Evolutionary conservation across 2,329 filamentous ascomycete species (phyloP), one percentile per base, ranked within the genome.

Genomic region (Colletotrichum sp.): DNA sequence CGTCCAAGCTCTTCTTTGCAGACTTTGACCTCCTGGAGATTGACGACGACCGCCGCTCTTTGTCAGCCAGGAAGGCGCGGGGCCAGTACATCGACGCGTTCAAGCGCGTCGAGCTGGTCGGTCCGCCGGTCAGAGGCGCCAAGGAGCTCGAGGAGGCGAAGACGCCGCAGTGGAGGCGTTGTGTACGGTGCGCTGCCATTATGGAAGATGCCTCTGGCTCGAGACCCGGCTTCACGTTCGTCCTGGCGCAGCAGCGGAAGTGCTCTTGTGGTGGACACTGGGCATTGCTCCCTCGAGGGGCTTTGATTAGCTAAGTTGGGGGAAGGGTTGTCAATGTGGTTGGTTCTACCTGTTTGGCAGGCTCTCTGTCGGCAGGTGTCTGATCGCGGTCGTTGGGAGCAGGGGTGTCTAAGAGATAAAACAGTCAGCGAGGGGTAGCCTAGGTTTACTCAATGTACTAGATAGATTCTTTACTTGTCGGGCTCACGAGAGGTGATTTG

Each of bases 21-120:
- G 91, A 97, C 81, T 95, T 93, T 71, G 88, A 88, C 65, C 90
- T 94, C 82, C 87, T 97, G 13, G 93, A 94, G 7, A 86, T 95
- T 16, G 88, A 90, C 12, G 89, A 93, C 69, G 91, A 93, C 75
- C 84, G 84, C 16, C 85, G 86, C 22, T 90, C 89, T 6, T 81
- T 91, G 15, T 83, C 81, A 5, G 80, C 81, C 25, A 84, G 85
- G 73, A 84, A 82, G 74, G 81, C 82, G 4, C 84, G 80, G 48
- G 84, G 85, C 2, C 78, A 81, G 8, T 86, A 88, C 70, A 83
- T 92, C 8, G 90, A 92, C 78, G 84, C 89, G 12, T 95, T 93
- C 83, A 90, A 90, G 77, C 88, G 89, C n/a, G 86, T 87, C 34
- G 88, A 92, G 80, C 88, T 93, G 28, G 59, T 68, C 34, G 64